These are phyloP conservation scores for Calocera viscosa DNA, from an alignment of 768 basidiomycete species.

Conservation along the genomic window DNA sequence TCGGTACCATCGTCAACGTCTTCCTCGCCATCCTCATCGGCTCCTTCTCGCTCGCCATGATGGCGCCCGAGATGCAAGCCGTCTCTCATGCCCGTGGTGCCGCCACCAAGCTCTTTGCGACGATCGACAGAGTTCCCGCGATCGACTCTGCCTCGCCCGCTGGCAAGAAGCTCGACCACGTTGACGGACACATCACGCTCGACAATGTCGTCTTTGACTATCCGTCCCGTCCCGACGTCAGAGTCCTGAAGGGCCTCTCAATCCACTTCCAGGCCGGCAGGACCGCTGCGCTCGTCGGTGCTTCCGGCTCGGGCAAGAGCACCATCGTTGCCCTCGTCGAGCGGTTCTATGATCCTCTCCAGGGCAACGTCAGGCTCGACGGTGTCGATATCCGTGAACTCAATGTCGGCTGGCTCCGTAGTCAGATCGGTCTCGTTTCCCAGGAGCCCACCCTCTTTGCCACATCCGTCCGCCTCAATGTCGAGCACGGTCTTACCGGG, in stretches of 20 bases:
- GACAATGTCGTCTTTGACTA: constrained; percentile 33
- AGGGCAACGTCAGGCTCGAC: constrained; percentile 30
- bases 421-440: constrained; percentile 31
- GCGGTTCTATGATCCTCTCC: constrained; percentile 32
- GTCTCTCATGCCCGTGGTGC: constrained; percentile 30
- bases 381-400: constrained; percentile 31
- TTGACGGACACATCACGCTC: constrained; percentile 30
- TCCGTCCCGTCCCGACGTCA: constrained; percentile 30
- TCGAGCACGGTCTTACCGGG: constrained; percentile 37
- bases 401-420: constrained; percentile 30
- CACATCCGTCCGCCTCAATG: constrained; percentile 33
- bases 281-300: constrained; percentile 35
- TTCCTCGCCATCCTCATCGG: constrained; percentile 28
- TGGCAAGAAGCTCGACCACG: constrained; percentile 28
- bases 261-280: constrained; percentile 24
- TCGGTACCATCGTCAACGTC: constrained; percentile 32
- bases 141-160: constrained; percentile 31
- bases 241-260: constrained; percentile 29
- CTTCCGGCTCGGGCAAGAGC: constrained; percentile 31
- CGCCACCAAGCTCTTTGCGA: constrained; percentile 31
- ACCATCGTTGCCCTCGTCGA: constrained; percentile 32
- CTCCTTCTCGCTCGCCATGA: constrained; percentile 29
- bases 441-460: constrained; percentile 33
- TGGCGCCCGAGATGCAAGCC: constrained; percentile 30
- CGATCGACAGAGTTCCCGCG: constrained; percentile 33